Conservation (phyloP, 495 filamentous ascomycete species). For the Penicillium longicatenatum region DNA sequence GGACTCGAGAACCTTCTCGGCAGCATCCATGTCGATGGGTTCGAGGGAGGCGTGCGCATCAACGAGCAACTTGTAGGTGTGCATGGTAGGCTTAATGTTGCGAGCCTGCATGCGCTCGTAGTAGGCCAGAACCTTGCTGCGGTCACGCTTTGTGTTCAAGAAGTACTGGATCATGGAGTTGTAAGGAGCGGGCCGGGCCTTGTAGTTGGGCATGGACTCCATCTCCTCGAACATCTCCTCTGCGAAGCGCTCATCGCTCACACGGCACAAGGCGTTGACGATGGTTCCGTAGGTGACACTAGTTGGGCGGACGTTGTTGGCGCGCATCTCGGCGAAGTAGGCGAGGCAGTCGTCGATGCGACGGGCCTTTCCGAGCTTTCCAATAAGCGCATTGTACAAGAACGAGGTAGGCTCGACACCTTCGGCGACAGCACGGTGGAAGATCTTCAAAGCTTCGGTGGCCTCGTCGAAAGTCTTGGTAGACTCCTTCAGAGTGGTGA, state of each 20-base stretch:
- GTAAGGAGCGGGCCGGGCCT: slow-evolving; percentile 93
- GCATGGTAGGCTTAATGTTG: slow-evolving; percentile 86
- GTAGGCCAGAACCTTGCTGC: slow-evolving; percentile 90
- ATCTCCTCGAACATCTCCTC: slow-evolving; percentile 99
- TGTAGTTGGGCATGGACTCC: slow-evolving; percentile 99
- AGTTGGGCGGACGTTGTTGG: slow-evolving; percentile 87
- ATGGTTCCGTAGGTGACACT: slow-evolving; percentile 98
- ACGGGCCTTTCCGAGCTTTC: slow-evolving; percentile 95
- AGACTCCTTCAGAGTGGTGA: slow-evolving; percentile 94
- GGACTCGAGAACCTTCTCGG: slow-evolving; percentile 78
- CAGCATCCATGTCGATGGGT: slow-evolving; percentile 86
- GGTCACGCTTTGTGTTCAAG: slow-evolving; percentile 94
- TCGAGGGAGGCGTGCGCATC: slow-evolving; percentile 95
- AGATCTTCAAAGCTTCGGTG: slow-evolving; percentile 94
- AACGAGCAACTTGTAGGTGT: slow-evolving; percentile 97
- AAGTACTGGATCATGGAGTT: slow-evolving; percentile 99
- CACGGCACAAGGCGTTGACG: slow-evolving; percentile 95
- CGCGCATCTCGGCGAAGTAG: slow-evolving; percentile 97
- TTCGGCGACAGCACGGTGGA: slow-evolving; percentile 89
- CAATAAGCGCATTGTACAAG: slow-evolving; percentile 97
- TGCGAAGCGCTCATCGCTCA: slow-evolving; percentile 95
- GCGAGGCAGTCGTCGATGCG: slow-evolving; percentile 97
- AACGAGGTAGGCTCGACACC: slow-evolving; percentile 95
- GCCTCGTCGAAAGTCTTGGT: slow-evolving; percentile 98
- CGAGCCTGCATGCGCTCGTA: slow-evolving; percentile 90